Evolutionary conservation across 441 rosid genomes (phyloP).

Genomic region (Erysimum cheiri): DNA sequence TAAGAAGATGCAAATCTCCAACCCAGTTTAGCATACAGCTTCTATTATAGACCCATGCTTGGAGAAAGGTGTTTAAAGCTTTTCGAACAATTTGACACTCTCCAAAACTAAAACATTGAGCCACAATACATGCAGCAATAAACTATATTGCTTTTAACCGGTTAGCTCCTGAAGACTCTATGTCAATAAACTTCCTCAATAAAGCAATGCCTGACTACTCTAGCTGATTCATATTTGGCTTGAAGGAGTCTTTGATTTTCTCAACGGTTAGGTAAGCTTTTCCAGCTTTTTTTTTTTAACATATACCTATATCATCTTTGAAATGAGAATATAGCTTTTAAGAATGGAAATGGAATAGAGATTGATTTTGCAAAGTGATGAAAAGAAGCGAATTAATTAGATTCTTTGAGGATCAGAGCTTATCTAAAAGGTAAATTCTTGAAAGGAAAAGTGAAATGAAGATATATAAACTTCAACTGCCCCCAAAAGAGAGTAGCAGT

Average conservation of each 20-base stretch:
- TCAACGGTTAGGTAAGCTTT: background rate
- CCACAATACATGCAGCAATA: background rate
- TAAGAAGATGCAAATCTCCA: too few relatives aligned
- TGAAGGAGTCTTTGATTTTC: background rate
- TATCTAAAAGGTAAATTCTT: conserved; percentile 30
- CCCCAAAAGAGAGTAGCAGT: conserved; percentile 35
- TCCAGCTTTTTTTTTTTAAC: too few relatives aligned
- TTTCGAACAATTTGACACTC: background rate
- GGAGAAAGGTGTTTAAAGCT: background rate
- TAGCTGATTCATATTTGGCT: background rate
- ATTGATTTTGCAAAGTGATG: background rate
- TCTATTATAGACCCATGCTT: too few relatives aligned
- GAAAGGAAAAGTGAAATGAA: conserved; percentile 26
- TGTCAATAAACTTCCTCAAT: background rate
- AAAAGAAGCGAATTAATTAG: conserved; percentile 19
- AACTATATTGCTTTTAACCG: background rate
- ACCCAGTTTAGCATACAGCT: too few relatives aligned
- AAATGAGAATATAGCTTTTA: background rate
- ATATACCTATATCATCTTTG: too few relatives aligned
- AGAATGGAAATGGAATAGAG: background rate
- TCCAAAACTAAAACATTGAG: background rate
- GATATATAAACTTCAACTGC: conserved; percentile 36
- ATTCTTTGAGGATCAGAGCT: conserved; percentile 27
- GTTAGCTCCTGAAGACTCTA: background rate
- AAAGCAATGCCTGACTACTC: background rate